Percentiles rank a stretch among this genome's conserved stretches.
These are phyloP conservation scores for Atalantia buxifolia DNA, from an alignment of 345 rosid genomes.

Conservation along the genomic window DNA sequence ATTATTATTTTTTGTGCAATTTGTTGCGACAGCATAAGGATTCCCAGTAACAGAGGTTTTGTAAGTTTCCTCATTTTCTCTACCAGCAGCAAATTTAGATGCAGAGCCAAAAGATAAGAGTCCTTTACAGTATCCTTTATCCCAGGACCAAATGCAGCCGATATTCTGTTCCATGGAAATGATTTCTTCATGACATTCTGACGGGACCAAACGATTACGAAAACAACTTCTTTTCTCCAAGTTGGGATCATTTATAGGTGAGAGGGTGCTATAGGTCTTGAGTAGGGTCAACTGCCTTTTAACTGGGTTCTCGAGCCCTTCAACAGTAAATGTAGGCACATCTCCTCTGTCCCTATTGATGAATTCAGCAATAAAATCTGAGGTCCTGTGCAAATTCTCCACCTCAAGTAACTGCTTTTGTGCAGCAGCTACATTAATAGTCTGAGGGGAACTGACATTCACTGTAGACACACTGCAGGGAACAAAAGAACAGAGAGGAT, in stretches of 20 bases:
- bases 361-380: constrained; percentile 17
- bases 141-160: constrained; percentile 6
- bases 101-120: constrained; percentile 4
- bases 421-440: constrained; percentile 23
- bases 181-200: constrained; percentile 7
- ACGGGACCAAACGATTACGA: constrained; percentile 12
- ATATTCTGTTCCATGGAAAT: constrained; percentile 9
- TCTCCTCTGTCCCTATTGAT: constrained; percentile 17
- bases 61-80: constrained; percentile 17
- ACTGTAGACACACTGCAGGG: constrained; percentile 63
- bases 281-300: constrained; percentile 35
- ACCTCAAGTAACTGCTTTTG: constrained; percentile 20
- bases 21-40: constrained; percentile 7
- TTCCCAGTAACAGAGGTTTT: not conserved
- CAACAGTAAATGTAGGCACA: constrained; percentile 13
- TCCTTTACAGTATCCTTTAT: constrained; percentile 14
- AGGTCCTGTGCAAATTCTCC: constrained; percentile 16
- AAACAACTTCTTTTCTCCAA: constrained; percentile 14
- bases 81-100: constrained; percentile 13
- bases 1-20: constrained; percentile 6
- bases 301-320: constrained; percentile 21
- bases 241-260: constrained; percentile 17
- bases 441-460: constrained; percentile 22
- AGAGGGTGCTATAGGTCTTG: constrained; percentile 36
- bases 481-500: constrained; percentile 74